Evolutionary conservation across 495 filamentous ascomycete species (phyloP), one percentile per base, ranked within the genome.

Genomic region (Penicillium soppii): DNA sequence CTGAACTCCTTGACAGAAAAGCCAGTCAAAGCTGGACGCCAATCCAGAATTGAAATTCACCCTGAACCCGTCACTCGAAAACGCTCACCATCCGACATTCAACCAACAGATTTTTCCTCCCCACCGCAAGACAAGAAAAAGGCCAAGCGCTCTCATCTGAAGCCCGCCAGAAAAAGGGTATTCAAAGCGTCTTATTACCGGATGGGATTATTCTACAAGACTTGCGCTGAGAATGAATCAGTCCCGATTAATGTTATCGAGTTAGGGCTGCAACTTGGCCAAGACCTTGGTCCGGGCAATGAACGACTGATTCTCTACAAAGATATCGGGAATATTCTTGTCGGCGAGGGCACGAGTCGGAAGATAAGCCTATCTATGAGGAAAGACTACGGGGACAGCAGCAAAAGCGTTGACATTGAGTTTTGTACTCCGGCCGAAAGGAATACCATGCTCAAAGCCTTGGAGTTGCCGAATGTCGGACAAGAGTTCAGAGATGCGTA

Each of bases 51-150:
- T 21, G 43, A 47, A 16, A 4, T 8, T 8, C 3, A n/a, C 13
- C 5, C 53, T 32, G 36, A 49, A 23, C 10, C 41, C 27, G 38
- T 43, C 7, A 16, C 36, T 7, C 57, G 42, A 9, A 56, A 55
- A 44, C 53, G 59, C 9, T 72, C 69, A 5, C 61, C 70, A 8
- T 52, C 58, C 26, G 68, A 73, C 56, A 74, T 72, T 47, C 57
- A 42, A 35, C 54, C 56, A 6, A 70, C 68, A 4, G 35, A 53
- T 1, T 72, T 73, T 40, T 40, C 47, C 1, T 57, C 62, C 1
- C 49, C 57, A 10, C 40, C 17, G 7, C 33, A 53, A 25, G 32
- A 47, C 16, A 37, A 33, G 19, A 63, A 63, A 16, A 57, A 64
- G 52, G 13, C 20, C 42, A 61, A 62, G 43, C 36, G 43, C 32